A percentile compares a stretch with the other conserved stretches of the same genome.
phyloP scores from a whole-genome alignment of 2,329 filamentous ascomycete species.

The Ceratocystis alfenasii region DNA sequence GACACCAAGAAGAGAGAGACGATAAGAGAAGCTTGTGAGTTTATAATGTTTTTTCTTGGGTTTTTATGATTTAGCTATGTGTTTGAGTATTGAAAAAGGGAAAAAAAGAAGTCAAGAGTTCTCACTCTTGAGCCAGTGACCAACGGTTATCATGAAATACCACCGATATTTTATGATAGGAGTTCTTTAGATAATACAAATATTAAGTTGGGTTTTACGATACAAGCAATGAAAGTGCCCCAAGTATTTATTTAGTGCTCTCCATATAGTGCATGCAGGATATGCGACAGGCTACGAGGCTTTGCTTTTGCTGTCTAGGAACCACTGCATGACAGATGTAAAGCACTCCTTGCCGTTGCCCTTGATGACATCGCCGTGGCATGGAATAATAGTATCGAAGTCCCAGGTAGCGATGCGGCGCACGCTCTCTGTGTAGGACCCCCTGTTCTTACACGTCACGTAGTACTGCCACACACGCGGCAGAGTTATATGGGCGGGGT shows the following conservation, averaged over 20 bases:
- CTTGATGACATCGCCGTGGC: conserved; percentile 85
- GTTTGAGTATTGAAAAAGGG: not conserved
- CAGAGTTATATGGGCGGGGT: conserved; percentile 38
- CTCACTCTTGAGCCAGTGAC: not conserved
- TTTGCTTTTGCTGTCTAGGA: conserved; percentile 38
- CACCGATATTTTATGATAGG: not conserved
- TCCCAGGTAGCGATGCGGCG: conserved; percentile 65
- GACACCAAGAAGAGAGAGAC: not conserved
- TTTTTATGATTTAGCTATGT: conserved; percentile 8
- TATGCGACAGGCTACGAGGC: not conserved
- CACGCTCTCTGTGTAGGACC: conserved; percentile 58
- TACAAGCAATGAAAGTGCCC: not conserved
- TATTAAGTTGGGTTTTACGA: not conserved
- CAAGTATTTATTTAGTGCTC: not conserved
- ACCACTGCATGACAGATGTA: conserved; percentile 70
- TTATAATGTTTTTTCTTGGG: not conserved
- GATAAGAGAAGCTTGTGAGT: not conserved
- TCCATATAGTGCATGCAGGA: not conserved
- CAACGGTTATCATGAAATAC: conserved; percentile 1
- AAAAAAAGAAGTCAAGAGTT: not conserved
- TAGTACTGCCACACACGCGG: conserved; percentile 68
- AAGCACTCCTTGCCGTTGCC: conserved; percentile 61
- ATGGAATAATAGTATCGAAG: conserved; percentile 75
- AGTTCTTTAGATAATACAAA: not conserved
- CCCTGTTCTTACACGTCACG: conserved; percentile 45